Evolutionary conservation across 2,329 filamentous ascomycete genomes (phyloP), one percentile per base, ranked within the genome.

Genomic region (Lachnum nothofagi): DNA sequence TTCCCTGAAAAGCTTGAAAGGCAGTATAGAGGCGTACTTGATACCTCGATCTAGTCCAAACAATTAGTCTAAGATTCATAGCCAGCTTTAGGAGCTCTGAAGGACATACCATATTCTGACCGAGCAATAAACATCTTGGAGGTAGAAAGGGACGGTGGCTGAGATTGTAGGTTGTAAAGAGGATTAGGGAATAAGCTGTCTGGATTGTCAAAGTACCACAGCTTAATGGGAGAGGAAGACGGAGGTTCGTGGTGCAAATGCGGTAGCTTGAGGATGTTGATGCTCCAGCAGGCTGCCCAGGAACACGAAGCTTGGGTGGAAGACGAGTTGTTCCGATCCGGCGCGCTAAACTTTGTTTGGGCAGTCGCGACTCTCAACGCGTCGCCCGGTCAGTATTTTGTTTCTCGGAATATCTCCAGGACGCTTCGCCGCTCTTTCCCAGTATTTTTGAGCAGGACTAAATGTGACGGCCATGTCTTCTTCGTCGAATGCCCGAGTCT

Each of bases 51-150:
- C 91, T 96, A 62, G 48, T 37, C n/a, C 46, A 59, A 68, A 71
- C 67, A 72, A 68, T 65, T 61, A 65, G 54, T 61, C 61, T 56
- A 47, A 51, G 44, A 44, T 56, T 49, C 61, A 54, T 58, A 56
- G 52, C 42, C 35, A 58, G 52, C 31, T 42, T 45, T 45, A 44
- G 17, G 42, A 56, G 48, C 53, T 55, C 38, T 46, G 10, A 31
- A 37, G 33, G 20, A 63, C 85, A 77, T 80, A 93, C 91, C 93
- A 78, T 98, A 98, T 91, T 98, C 93, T 70, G 91, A 97, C 77
- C 93, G 88, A 80, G 93, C 91, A 82, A 98, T 97, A 82, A 98
- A 98, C 93, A 95, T 95, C 65, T 76, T 89, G 80, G 68, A 74
- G 35, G 24, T 38, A 27, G 34, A 17, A 10, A 19, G 19, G 34